A percentile compares a stretch with the other conserved stretches of the same genome.
Evolutionary conservation across 495 filamentous ascomycete species (phyloP).

Genomic region (Penicillium canariense): DNA sequence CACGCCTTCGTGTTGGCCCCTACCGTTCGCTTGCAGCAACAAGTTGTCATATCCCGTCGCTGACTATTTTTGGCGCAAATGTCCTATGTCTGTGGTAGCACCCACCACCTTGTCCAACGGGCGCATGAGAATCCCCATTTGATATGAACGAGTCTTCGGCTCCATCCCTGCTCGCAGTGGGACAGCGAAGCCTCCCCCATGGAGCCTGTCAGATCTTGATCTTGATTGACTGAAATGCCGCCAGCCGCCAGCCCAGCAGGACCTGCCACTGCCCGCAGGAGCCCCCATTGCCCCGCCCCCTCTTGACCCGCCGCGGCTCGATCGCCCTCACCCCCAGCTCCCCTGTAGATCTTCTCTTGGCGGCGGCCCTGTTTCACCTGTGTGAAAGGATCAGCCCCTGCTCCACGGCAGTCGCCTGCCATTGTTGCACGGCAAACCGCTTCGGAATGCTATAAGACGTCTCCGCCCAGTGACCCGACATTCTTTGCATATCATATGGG

Average conservation of each 20-base stretch:
- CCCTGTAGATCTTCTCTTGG: slow-evolving; percentile 20
- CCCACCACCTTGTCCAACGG: neutral
- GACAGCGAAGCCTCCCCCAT: neutral
- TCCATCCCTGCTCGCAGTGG: neutral
- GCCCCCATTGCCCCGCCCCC: neutral
- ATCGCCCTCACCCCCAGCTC: slow-evolving; percentile 4
- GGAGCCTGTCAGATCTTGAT: neutral
- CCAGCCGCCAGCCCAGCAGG: neutral
- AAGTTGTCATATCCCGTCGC: neutral
- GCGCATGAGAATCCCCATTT: neutral
- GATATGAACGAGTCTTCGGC: no score
- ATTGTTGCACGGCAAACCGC: neutral
- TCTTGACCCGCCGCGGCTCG: neutral
- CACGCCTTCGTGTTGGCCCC: neutral
- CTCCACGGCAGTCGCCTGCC: slow-evolving; percentile 9
- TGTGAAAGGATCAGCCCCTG: slow-evolving; percentile 4
- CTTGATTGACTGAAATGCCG: neutral
- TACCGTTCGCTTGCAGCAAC: neutral
- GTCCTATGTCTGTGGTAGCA: neutral
- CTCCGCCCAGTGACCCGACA: slow-evolving; percentile 14
- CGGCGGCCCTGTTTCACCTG: slow-evolving; percentile 10
- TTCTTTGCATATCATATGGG: neutral
- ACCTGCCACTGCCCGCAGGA: neutral
- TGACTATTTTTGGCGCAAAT: neutral
- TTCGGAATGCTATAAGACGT: slow-evolving; percentile 23